Conservation (phyloP, 1,284 basidiomycete species). For the Exobasidium rhododendri region DNA sequence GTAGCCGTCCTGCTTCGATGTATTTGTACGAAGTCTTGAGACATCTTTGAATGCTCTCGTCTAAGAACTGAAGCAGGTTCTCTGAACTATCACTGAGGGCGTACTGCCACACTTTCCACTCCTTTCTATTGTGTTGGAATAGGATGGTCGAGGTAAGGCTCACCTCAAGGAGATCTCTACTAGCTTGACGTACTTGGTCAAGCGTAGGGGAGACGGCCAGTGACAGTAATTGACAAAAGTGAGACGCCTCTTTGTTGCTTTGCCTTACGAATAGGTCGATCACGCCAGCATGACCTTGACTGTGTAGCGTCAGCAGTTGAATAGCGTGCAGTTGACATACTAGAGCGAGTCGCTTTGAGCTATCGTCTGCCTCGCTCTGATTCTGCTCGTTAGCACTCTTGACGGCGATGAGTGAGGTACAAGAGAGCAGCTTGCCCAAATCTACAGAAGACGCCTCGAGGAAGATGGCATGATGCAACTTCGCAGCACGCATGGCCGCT, state of each 20-base stretch:
- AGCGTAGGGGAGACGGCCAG: conserved; percentile 22
- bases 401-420: not conserved
- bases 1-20: conserved; percentile 65
- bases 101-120: conserved; percentile 71
- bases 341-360: conserved; percentile 57
- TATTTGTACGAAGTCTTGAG: conserved; percentile 82
- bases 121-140: conserved; percentile 75
- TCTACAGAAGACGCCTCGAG: conserved; percentile 63
- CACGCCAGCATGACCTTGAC: conserved; percentile 53
- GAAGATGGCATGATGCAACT: conserved; percentile 75
- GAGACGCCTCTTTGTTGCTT: conserved; percentile 23
- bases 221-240: conserved; percentile 33
- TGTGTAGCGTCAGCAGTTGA: not conserved
- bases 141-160: conserved; percentile 66
- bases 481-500: conserved; percentile 72
- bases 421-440: conserved; percentile 4
- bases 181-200: conserved; percentile 25
- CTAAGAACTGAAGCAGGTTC: conserved; percentile 71
- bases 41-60: conserved; percentile 81
- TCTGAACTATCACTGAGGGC: conserved; percentile 61
- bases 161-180: conserved; percentile 24
- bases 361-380: not conserved
- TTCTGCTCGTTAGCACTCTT: not conserved
- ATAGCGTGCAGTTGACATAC: conserved; percentile 73
- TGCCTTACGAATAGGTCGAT: conserved; percentile 59